These are phyloP conservation scores for Mesembryanthemum crystallinum DNA, from an alignment of 148 eudicot species.

Conservation along the genomic window DNA sequence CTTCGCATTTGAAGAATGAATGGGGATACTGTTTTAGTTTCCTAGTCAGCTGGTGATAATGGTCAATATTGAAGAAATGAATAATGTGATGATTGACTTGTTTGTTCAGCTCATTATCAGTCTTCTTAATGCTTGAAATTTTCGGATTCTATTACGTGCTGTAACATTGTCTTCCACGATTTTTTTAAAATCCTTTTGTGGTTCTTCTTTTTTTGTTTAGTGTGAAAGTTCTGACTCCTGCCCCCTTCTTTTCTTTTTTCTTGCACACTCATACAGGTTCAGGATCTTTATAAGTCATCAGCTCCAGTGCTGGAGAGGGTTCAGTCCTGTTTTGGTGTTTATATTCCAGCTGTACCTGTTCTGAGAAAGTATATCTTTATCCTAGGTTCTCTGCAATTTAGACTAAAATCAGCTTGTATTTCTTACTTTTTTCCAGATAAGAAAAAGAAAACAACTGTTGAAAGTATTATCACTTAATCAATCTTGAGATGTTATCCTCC, in stretches of 20 bases:
- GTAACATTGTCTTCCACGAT: background rate
- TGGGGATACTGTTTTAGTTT: background rate
- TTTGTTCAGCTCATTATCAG: background rate
- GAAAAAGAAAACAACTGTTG: too few species aligned
- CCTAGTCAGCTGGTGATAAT: background rate
- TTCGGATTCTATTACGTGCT: background rate
- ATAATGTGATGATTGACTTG: background rate
- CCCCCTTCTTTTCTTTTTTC: background rate
- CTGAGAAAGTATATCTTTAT: conserved; percentile 58
- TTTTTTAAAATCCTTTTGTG: too few species aligned
- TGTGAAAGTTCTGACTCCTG: background rate
- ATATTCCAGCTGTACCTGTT: conserved; percentile 71
- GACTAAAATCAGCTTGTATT: background rate
- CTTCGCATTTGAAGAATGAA: background rate
- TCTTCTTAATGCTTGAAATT: background rate
- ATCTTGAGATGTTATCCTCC: background rate
- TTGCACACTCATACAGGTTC: conserved; percentile 51
- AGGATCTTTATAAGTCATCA: conserved; percentile 46
- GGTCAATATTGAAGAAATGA: background rate
- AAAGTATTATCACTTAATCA: background rate
- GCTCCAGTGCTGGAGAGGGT: conserved; percentile 66
- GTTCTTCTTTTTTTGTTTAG: background rate
- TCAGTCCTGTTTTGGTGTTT: conserved; percentile 61
- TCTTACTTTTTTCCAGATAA: background rate
- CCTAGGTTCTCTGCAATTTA: conserved; percentile 7